Percentiles rank a stretch among this genome's conserved stretches.
Conservation (phyloP, 768 basidiomycete genomes). For the Trametopsis cervina region DNA sequence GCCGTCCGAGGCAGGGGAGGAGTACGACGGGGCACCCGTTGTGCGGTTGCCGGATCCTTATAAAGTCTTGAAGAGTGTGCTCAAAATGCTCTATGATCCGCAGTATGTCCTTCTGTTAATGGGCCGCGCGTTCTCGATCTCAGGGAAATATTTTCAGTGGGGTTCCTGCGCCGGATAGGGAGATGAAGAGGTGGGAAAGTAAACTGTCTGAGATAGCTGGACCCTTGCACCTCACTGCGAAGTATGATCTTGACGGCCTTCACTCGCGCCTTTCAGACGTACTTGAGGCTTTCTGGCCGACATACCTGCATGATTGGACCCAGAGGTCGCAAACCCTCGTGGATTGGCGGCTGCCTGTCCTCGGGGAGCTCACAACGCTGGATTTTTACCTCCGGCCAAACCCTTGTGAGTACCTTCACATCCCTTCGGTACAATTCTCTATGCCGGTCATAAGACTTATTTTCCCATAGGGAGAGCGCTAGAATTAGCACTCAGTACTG, state of each 20-base stretch:
- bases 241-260: not conserved
- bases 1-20: not conserved
- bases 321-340: too few relatives aligned
- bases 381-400: too few relatives aligned
- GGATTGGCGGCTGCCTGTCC: not conserved
- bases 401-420: too few relatives aligned
- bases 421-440: too few relatives aligned
- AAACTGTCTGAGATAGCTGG: not conserved
- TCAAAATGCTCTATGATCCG: slow-evolving; percentile 3
- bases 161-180: too few relatives aligned
- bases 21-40: slow-evolving; percentile 4
- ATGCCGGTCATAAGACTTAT: too few relatives aligned
- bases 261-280: not conserved
- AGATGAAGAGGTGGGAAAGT: not conserved
- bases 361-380: too few relatives aligned
- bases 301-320: not conserved
- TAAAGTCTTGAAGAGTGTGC: not conserved
- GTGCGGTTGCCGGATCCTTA: slow-evolving; percentile 1
- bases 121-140: not conserved
- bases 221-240: not conserved
- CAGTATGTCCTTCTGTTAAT: not conserved
- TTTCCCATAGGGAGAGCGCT: too few relatives aligned
- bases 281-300: not conserved
- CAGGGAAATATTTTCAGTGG: not conserved
- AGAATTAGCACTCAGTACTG: too few relatives aligned